Base-by-base conservation (phyloP, 768 basidiomycete genomes). In the Dentipellis sp. region DNA sequence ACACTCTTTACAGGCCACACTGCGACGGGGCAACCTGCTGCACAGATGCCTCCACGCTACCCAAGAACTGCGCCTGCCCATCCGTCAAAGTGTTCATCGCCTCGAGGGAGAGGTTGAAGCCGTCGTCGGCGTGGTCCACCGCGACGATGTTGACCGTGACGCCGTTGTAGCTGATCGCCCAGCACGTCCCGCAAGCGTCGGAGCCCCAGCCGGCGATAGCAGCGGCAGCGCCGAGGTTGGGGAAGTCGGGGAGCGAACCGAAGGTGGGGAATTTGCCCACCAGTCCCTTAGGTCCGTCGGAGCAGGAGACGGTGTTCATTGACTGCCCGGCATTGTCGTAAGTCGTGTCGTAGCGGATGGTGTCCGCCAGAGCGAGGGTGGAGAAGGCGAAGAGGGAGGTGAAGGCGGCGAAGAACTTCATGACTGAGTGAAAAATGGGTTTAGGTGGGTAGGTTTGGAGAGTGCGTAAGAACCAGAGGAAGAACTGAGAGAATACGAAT, bases 71-170 rank as follows among this genome's bases (percentile, higher is more conserved):
- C 29, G 55, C 55, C 4, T 59, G 5, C 23, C 55, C 50, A 19
- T 49, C 47, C 10, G 82, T 84, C 58, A 84, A 64, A 12, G 60
- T 62, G 58, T 83, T 75, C 80, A 84, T 78, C n/a, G 82, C 80
- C 19, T 63, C 67, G 59, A 74, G 62, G 0, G 79, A 75, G 29
- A 83, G 65, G 56, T 78, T 80, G 61, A 80, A 82, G 7, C 73
- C 75, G 0, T 59, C 58, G 2, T 4, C 23, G 10, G 62, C 59
- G 16, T 50, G 49, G 40, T 72, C 72, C 10, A 73, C 63, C 5
- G 69, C 72, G 54, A 68, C 55, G 4, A 66, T 50, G 12, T 17
- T 1, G 40, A 73, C 40, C 1, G 59, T 64, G 4, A 3, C 60
- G 34, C n/a, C 48, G n/a, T 53, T 50, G 39, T 68, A 71, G 4